These are phyloP conservation scores for Dimocarpus longan DNA, from an alignment of 345 rosid genomes.

Conservation along the genomic window DNA sequence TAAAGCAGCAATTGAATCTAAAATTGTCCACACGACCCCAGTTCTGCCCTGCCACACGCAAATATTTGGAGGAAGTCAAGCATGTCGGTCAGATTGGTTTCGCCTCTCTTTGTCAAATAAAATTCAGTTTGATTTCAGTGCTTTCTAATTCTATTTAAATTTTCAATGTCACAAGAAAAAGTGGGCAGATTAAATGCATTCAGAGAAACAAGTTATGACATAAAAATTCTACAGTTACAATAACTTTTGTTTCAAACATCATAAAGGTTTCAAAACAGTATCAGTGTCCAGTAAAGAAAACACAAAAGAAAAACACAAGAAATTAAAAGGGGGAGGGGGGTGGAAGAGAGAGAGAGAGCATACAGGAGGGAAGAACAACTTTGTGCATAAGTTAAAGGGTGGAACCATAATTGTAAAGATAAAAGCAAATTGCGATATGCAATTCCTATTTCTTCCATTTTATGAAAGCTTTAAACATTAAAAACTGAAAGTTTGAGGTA, in stretches of 20 bases:
- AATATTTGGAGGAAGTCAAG: conserved; percentile 27
- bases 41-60: conserved; percentile 86
- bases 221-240: not conserved
- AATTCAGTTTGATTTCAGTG: conserved; percentile 1
- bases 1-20: conserved; percentile 73
- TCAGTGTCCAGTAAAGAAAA: conserved; percentile 5
- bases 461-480: conserved; percentile 1
- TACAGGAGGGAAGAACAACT: not conserved
- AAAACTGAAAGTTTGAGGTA: not conserved
- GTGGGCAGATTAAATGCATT: not conserved
- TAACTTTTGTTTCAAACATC: conserved; percentile 1
- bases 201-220: not conserved
- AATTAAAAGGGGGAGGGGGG: not conserved
- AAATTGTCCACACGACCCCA: conserved; percentile 75
- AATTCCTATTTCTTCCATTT: not conserved
- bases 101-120: conserved; percentile 4
- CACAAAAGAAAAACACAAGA: not conserved
- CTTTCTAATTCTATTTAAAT: not conserved
- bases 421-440: not conserved
- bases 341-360: not conserved
- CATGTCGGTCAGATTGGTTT: not conserved
- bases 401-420: not conserved
- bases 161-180: conserved; percentile 1
- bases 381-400: not conserved
- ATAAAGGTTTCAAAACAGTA: not conserved